Percentiles rank a stretch among this genome's conserved stretches.
phyloP scores from a whole-genome alignment of 768 basidiomycete genomes.

The Podaxis sp. region DNA sequence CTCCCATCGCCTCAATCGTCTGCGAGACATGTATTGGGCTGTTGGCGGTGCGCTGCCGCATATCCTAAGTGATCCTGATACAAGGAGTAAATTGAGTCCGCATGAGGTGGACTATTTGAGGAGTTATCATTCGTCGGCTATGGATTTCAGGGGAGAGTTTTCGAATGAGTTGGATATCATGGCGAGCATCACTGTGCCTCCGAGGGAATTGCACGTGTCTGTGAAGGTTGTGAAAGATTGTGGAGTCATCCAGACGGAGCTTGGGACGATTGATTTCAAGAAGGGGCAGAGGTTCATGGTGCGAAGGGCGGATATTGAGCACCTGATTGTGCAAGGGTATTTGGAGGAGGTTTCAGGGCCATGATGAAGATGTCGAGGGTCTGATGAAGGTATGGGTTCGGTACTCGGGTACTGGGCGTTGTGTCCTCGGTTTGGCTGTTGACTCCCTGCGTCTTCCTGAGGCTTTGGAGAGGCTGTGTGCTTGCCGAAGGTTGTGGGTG shows the following conservation, averaged over 20 bases:
- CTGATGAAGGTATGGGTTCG: neutral
- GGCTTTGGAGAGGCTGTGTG: neutral
- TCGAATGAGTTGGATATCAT: constrained; percentile 87
- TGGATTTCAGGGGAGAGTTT: constrained; percentile 84
- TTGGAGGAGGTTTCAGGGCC: constrained; percentile 72
- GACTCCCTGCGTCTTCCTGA: neutral
- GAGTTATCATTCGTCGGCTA: constrained; percentile 75
- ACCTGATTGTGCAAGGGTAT: constrained; percentile 91
- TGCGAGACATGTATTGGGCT: constrained; percentile 89
- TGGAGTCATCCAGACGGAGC: constrained; percentile 89
- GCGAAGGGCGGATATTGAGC: constrained; percentile 85
- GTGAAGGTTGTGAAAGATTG: constrained; percentile 88
- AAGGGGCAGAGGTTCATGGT: constrained; percentile 91
- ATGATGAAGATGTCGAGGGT: neutral
- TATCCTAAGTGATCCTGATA: constrained; percentile 65
- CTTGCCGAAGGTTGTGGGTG: neutral
- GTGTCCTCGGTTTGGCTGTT: neutral
- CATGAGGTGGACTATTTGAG: constrained; percentile 69
- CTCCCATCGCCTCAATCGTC: constrained; percentile 76
- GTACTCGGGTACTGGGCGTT: neutral
- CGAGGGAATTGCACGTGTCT: constrained; percentile 85
- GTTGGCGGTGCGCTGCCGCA: constrained; percentile 86
- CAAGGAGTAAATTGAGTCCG: constrained; percentile 61
- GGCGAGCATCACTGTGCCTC: constrained; percentile 77
- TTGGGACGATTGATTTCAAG: constrained; percentile 87